Evolutionary conservation across 2,329 filamentous ascomycete genomes (phyloP).

Genomic region (Aspergillus piperis): DNA sequence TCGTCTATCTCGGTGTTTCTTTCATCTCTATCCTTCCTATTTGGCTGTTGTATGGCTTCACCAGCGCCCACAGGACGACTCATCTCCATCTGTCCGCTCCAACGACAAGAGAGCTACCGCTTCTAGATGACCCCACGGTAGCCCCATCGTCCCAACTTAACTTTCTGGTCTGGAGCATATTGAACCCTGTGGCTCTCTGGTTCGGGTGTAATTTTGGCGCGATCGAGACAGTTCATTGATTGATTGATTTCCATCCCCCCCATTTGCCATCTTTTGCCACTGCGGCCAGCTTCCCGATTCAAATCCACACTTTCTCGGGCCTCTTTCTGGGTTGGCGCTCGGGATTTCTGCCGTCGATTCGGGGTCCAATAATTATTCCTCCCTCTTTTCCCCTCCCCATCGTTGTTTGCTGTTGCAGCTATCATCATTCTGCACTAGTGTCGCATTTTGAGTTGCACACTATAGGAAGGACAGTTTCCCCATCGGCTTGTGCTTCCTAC

Average conservation of each 20-base stretch:
- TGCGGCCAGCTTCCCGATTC: conserved; percentile 4
- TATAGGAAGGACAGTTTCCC: conserved; percentile 5
- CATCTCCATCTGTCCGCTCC: conserved; percentile 13
- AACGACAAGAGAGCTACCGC: conserved; percentile 12
- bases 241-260: neutral
- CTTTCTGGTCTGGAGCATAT: conserved; percentile 9
- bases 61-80: conserved; percentile 9
- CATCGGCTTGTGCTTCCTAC: conserved; percentile 10
- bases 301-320: neutral
- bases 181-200: neutral
- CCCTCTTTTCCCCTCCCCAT: neutral
- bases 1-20: neutral
- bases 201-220: neutral
- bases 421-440: conserved; percentile 4
- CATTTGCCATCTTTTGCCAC: conserved; percentile 5
- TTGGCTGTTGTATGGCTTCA: conserved; percentile 15
- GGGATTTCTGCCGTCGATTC: conserved; percentile 10
- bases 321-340: conserved; percentile 1
- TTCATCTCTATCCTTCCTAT: neutral
- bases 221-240: neutral
- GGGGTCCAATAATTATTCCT: conserved; percentile 4
- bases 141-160: conserved; percentile 16
- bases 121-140: conserved; percentile 12
- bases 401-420: neutral
- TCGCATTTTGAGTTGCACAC: neutral